These are phyloP conservation scores for Cryptococcus amylolentus DNA, from an alignment of 1,284 basidiomycete species.

Conservation along the genomic window DNA sequence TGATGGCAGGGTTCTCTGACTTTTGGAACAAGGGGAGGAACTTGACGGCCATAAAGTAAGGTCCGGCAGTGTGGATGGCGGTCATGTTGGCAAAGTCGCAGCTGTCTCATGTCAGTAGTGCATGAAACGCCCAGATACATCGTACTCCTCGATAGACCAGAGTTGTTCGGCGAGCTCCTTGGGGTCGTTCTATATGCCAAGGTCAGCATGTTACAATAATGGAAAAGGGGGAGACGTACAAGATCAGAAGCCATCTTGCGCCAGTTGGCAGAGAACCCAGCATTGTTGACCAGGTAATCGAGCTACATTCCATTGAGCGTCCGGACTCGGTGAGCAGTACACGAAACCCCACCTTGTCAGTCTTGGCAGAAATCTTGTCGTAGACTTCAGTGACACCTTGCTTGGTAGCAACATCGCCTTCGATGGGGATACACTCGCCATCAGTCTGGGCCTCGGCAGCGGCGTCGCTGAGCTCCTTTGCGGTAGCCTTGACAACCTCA, in stretches of 20 bases:
- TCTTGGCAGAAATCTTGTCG: conserved; percentile 18
- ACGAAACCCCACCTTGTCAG: conserved; percentile 20
- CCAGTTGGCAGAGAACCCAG: conserved; percentile 29
- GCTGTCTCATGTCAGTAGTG: conserved; percentile 4
- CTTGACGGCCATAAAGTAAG: conserved; percentile 32
- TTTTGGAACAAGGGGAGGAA: conserved; percentile 30
- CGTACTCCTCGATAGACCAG: conserved; percentile 35
- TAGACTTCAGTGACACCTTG: conserved; percentile 25
- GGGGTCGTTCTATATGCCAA: conserved; percentile 11
- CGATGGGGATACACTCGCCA: conserved; percentile 25
- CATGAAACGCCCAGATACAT: not conserved
- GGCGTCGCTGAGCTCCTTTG: conserved; percentile 24
- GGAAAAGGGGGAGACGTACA: conserved; percentile 8
- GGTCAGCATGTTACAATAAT: not conserved
- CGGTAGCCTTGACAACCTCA: conserved; percentile 19
- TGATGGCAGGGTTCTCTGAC: conserved; percentile 22
- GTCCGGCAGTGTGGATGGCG: conserved; percentile 27
- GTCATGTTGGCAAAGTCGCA: conserved; percentile 34
- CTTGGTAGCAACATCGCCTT: conserved; percentile 31
- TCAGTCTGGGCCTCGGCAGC: conserved; percentile 13
- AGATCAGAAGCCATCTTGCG: conserved; percentile 6
- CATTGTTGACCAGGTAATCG: conserved; percentile 35
- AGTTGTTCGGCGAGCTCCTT: conserved; percentile 22
- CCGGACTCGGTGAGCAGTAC: not conserved
- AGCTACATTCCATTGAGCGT: conserved; percentile 12